These are phyloP conservation scores for Kwoniella dendrophila DNA, from an alignment of 768 basidiomycete genomes.

Conservation along the genomic window DNA sequence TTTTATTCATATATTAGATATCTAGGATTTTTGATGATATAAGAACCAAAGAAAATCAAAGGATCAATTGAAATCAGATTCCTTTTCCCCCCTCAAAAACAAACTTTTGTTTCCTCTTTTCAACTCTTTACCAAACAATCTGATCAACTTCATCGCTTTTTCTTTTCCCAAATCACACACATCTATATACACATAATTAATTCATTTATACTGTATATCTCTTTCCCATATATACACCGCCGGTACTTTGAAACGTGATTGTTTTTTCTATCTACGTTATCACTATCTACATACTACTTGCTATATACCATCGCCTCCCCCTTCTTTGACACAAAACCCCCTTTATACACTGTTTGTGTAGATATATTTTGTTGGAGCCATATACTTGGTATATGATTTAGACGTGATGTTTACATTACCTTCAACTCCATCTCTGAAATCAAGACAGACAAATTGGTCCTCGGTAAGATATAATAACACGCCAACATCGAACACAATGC, in stretches of 20 bases:
- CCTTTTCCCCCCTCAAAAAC: neutral
- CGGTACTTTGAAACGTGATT: slow-evolving; percentile 30
- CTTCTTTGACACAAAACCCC: no score
- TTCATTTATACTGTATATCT: slow-evolving; percentile 3
- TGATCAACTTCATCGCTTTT: neutral
- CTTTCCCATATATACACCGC: slow-evolving; percentile 14
- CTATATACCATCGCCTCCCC: slow-evolving; percentile 17
- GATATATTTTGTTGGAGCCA: neutral
- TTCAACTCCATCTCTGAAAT: slow-evolving; percentile 16
- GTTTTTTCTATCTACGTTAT: slow-evolving; percentile 3
- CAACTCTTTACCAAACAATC: neutral
- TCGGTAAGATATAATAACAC: slow-evolving; percentile 18
- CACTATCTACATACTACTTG: slow-evolving; percentile 7
- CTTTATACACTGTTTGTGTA: slow-evolving; percentile 13
- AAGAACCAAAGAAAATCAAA: neutral
- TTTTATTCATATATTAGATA: no score
- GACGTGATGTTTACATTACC: slow-evolving; percentile 25
- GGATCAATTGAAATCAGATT: neutral
- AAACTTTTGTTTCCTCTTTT: neutral
- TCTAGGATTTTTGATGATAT: neutral
- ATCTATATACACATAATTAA: neutral
- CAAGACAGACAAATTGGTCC: slow-evolving; percentile 9
- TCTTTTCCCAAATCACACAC: slow-evolving; percentile 2
- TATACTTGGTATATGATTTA: neutral
- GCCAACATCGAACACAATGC: neutral